Conservation (phyloP, 768 basidiomycete genomes). For the Lactifluus echinatus region DNA sequence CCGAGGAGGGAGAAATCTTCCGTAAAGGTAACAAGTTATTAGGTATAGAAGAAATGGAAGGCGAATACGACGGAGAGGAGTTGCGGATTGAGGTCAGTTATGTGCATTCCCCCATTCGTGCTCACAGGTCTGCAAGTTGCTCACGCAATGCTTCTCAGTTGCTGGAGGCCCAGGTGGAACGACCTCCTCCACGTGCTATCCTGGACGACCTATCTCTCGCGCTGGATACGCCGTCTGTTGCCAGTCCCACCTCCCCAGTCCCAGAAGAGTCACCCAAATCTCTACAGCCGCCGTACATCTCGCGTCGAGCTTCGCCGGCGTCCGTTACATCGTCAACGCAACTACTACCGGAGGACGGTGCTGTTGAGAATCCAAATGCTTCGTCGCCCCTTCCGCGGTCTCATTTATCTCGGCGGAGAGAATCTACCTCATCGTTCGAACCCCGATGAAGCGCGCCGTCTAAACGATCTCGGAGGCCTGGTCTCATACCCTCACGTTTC, state of each 20-base stretch:
- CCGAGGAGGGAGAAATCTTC: conserved; percentile 96
- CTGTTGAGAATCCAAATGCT: not conserved
- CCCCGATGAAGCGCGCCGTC: not conserved
- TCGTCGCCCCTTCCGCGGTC: conserved; percentile 8
- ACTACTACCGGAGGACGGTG: not conserved
- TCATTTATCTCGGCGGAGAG: conserved; percentile 1
- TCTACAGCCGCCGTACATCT: conserved; percentile 50
- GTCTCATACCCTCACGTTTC: too few species aligned
- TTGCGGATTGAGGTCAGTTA: conserved; percentile 78
- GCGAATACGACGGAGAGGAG: conserved; percentile 83
- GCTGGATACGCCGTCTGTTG: conserved; percentile 11
- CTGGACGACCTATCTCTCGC: conserved; percentile 40
- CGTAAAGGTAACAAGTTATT: conserved; percentile 78
- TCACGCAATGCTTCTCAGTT: conserved; percentile 37
- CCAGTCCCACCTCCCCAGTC: conserved; percentile 11
- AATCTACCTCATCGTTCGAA: conserved; percentile 9
- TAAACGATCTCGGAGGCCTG: too few species aligned
- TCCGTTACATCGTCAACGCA: conserved; percentile 1
- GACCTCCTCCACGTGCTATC: conserved; percentile 68
- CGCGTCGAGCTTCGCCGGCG: conserved; percentile 45
- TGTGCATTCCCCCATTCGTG: conserved; percentile 22
- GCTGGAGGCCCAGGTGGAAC: conserved; percentile 78
- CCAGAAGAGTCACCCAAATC: conserved; percentile 32
- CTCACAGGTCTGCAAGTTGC: not conserved
- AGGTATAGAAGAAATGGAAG: conserved; percentile 81